Evolutionary conservation across 176 grass and related monocot species (phyloP), one percentile per base, ranked within the genome.

Genomic region (Oryza rufipogon): DNA sequence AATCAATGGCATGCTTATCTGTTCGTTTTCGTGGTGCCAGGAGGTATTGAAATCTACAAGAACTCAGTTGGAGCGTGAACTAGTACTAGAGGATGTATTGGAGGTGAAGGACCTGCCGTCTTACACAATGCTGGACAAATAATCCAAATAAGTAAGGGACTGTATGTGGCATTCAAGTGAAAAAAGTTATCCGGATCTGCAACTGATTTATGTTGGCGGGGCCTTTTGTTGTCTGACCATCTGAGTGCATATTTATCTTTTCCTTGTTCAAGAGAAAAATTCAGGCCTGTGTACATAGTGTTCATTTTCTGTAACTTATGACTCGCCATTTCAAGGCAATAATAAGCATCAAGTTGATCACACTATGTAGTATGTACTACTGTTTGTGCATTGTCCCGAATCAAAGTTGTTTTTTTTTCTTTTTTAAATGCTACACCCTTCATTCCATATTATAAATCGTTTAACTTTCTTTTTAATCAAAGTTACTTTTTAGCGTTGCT

Each of bases 21-120:
- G 23, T 61, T 65, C 73, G 23, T 47, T 17, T 67, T 90, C 12
- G 11, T 78, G 45, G 54, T 28, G 75, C 28, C 86, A 98, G 96
- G 96, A 98, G 39, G 96, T 98, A 30, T 45, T 98, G 89, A 98
- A 95, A 77, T 91, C 93, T 33, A 94, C 93, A 20, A 98, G 87
- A 89, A 89, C 60, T 69, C 96, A 98, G 48, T 64, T 95, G 73
- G 96, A 95, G 81, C 91, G 91, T 2, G 96, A 98, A 77, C 78
- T 98, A 30, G 81, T 80, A 25, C 73, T 95, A 66, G 96, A 95
- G 61, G 96, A 98, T 80, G 80, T 89, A 13, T 15, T 82, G 60
- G 79, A 70, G 4, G 86, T 98, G 44, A 90, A 90, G 72, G 96
- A 98, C 66, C 78, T 98, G 11, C 96, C 96, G 3, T 92, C 96